phyloP scores from a whole-genome alignment of 2,329 filamentous ascomycete species.

The Claviceps digitariae region DNA sequence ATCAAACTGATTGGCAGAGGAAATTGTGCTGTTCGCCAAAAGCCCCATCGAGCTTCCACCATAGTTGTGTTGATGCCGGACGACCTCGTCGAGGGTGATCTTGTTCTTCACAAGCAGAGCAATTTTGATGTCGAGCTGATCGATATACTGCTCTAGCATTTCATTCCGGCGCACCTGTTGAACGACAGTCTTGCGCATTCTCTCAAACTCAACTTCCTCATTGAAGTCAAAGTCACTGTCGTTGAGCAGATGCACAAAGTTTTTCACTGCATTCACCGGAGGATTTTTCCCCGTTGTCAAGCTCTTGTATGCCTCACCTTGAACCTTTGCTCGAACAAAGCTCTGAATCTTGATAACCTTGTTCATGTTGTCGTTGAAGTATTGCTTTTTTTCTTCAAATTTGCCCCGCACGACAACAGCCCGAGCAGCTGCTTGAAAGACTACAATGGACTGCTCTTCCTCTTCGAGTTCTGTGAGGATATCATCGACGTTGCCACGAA shows the following conservation, averaged over 20 bases:
- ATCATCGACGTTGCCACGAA: constrained; percentile 59
- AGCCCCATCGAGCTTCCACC: constrained; percentile 78
- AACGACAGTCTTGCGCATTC: constrained; percentile 87
- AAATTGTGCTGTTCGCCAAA: constrained; percentile 76
- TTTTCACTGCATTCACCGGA: constrained; percentile 91
- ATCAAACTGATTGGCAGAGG: constrained; percentile 84
- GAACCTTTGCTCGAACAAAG: constrained; percentile 85
- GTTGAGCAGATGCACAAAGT: constrained; percentile 93
- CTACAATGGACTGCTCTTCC: constrained; percentile 63
- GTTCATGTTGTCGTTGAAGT: constrained; percentile 94
- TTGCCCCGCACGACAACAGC: constrained; percentile 59
- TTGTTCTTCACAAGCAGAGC: constrained; percentile 98
- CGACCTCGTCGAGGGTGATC: constrained; percentile 94
- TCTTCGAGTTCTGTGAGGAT: constrained; percentile 67
- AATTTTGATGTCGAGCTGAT: constrained; percentile 98
- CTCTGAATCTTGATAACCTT: constrained; percentile 99
- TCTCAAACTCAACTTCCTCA: constrained; percentile 93
- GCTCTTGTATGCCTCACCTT: constrained; percentile 96
- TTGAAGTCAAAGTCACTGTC: constrained; percentile 99
- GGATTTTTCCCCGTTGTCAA: constrained; percentile 93
- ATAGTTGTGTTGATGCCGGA: constrained; percentile 92
- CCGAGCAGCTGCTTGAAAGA: constrained; percentile 60
- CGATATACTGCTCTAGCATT: constrained; percentile 93
- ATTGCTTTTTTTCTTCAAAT: constrained; percentile 75
- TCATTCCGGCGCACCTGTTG: constrained; percentile 97